These are phyloP conservation scores for Rhodotorula sp. DNA, from an alignment of 1,284 basidiomycete genomes.

Conservation along the genomic window DNA sequence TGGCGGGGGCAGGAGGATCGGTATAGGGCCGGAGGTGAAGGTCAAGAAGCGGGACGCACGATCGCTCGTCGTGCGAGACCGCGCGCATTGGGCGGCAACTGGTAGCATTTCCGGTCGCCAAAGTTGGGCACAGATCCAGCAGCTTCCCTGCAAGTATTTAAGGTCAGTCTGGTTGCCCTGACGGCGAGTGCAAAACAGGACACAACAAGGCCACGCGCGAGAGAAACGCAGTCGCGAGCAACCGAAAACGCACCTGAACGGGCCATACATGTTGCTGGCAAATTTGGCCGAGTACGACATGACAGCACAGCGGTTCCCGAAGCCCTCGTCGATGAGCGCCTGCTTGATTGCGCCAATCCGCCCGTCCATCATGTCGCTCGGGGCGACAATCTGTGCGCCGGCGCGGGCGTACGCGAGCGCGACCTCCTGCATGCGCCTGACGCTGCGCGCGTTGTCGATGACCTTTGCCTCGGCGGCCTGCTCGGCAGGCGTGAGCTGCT, in stretches of 20 bases:
- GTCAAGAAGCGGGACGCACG: slow-evolving; percentile 57
- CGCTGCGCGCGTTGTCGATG: slow-evolving; percentile 68
- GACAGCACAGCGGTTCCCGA: slow-evolving; percentile 81
- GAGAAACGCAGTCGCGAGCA: not conserved
- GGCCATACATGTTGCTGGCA: slow-evolving; percentile 92
- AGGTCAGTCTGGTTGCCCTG: not conserved
- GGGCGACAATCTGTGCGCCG: slow-evolving; percentile 96
- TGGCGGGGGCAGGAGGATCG: slow-evolving; percentile 49
- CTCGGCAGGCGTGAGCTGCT: slow-evolving; percentile 21
- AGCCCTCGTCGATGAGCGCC: slow-evolving; percentile 74
- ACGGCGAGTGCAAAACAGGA: too few relatives aligned
- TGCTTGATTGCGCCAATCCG: slow-evolving; percentile 81
- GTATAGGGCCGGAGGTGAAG: not conserved
- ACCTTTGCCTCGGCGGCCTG: slow-evolving; percentile 20
- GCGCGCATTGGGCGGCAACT: slow-evolving; percentile 83
- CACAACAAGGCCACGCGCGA: not conserved
- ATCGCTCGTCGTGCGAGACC: slow-evolving; percentile 92
- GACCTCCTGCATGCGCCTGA: slow-evolving; percentile 84
- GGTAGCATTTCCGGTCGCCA: slow-evolving; percentile 96
- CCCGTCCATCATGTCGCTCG: slow-evolving; percentile 99
- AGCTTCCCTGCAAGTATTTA: slow-evolving; percentile 67
- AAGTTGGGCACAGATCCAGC: slow-evolving; percentile 93
- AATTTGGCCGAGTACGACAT: slow-evolving; percentile 99
- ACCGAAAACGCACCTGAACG: slow-evolving; percentile 71
- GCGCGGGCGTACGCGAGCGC: slow-evolving; percentile 90